Evolutionary conservation across 257 asterid species (phyloP).

Genomic region (Haberlea rhodopensis): DNA sequence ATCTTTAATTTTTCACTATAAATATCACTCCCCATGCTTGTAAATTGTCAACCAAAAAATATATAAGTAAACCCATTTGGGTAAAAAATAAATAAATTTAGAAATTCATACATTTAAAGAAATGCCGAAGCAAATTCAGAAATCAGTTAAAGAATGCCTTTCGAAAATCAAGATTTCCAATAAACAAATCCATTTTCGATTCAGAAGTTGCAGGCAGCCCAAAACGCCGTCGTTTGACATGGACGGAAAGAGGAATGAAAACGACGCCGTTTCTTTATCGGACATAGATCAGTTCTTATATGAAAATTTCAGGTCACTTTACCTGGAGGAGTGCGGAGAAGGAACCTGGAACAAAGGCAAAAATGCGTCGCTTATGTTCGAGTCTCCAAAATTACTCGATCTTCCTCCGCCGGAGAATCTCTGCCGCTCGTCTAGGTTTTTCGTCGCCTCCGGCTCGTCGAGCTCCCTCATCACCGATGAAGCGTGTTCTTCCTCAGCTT

Average conservation of each 20-base stretch:
- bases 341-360: conserved; percentile 19
- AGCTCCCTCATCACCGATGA: conserved; percentile 37
- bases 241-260: conserved; percentile 11
- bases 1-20: conserved; percentile 25
- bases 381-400: conserved; percentile 33
- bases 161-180: conserved; percentile 47
- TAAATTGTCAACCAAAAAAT: conserved; percentile 12
- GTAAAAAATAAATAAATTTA: not conserved
- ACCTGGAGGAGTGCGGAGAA: conserved; percentile 35
- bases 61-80: too few relatives aligned
- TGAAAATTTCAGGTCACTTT: conserved; percentile 64
- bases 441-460: conserved; percentile 40
- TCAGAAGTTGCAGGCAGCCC: conserved; percentile 47
- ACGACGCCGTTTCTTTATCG: conserved; percentile 42
- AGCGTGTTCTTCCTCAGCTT: conserved; percentile 21
- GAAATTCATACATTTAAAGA: not conserved
- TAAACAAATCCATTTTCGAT: conserved; percentile 27
- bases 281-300: conserved; percentile 61
- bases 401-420: conserved; percentile 40
- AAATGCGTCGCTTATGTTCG: conserved; percentile 21
- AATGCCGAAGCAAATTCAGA: conserved; percentile 60
- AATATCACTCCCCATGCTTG: conserved; percentile 12
- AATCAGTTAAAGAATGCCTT: conserved; percentile 50
- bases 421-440: conserved; percentile 39
- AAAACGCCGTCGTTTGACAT: conserved; percentile 49